Conservation (phyloP, 768 basidiomycete species). For the Pholiota microspora region DNA sequence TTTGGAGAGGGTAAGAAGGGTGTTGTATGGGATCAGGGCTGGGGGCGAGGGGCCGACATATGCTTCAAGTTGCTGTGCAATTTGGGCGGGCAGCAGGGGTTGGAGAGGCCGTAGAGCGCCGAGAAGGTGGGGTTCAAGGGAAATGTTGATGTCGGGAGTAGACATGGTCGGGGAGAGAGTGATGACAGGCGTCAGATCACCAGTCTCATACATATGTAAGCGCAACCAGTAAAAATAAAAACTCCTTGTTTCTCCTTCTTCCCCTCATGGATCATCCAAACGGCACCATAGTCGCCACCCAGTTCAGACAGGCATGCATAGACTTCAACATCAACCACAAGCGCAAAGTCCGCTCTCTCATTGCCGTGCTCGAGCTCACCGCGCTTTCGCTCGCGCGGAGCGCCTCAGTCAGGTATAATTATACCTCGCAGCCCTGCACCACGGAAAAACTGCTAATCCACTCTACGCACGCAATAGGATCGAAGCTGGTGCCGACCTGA, state of each 20-base stretch:
- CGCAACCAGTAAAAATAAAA: constrained; percentile 8
- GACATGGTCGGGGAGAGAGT: constrained; percentile 17
- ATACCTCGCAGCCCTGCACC: constrained; percentile 1
- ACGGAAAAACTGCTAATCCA: neutral
- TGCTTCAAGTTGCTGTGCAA: constrained; percentile 38
- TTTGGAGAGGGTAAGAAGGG: constrained; percentile 57
- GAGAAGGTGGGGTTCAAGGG: constrained; percentile 64
- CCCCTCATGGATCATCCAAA: constrained; percentile 20
- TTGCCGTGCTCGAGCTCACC: constrained; percentile 44
- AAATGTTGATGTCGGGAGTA: constrained; percentile 50
- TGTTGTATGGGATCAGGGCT: constrained; percentile 58
- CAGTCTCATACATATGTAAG: constrained; percentile 19
- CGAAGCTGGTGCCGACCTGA: constrained; percentile 36
- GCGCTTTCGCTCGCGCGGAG: constrained; percentile 51
- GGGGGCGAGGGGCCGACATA: constrained; percentile 36
- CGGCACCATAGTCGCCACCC: constrained; percentile 21
- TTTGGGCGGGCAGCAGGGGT: constrained; percentile 42
- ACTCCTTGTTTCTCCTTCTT: constrained; percentile 5
- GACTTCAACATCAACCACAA: constrained; percentile 37
- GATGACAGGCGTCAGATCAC: constrained; percentile 13
- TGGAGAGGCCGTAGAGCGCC: constrained; percentile 45
- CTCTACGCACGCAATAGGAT: constrained; percentile 20
- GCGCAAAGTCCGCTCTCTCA: constrained; percentile 29
- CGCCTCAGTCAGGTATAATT: constrained; percentile 33
- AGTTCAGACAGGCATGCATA: constrained; percentile 43